phyloP scores from a whole-genome alignment of 2,329 filamentous ascomycete species.

The Colletotrichum sp. region DNA sequence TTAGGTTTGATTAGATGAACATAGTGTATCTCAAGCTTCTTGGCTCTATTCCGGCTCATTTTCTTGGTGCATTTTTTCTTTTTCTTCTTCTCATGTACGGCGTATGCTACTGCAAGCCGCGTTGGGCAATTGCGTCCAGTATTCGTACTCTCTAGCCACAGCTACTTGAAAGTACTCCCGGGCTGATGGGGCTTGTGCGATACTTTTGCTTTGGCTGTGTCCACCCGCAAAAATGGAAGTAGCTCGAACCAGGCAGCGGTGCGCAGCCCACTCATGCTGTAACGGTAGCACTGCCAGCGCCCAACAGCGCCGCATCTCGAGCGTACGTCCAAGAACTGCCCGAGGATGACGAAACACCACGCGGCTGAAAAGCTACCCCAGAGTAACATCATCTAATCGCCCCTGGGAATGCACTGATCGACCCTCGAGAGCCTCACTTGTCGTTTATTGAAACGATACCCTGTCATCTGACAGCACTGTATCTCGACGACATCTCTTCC shows the following conservation, averaged over 20 bases:
- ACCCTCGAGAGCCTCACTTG: conserved; percentile 8
- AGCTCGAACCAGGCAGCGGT: background rate
- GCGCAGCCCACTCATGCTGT: background rate
- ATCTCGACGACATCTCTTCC: conserved; percentile 7
- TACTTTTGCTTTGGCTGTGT: background rate
- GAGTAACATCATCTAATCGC: conserved; percentile 9
- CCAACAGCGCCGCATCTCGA: conserved; percentile 10
- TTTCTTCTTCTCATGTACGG: background rate
- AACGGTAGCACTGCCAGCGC: conserved; percentile 11
- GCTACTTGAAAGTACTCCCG: background rate
- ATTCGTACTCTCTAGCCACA: conserved; percentile 1
- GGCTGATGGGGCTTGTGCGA: background rate
- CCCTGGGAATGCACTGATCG: conserved; percentile 12
- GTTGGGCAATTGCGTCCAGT: background rate
- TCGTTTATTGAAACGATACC: background rate
- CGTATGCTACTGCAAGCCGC: background rate
- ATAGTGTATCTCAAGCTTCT: background rate
- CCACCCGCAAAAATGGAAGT: background rate
- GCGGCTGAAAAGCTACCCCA: conserved; percentile 18
- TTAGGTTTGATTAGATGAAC: background rate
- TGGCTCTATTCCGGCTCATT: background rate
- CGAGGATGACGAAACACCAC: conserved; percentile 22
- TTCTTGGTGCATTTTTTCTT: background rate
- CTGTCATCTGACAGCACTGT: background rate
- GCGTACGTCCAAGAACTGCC: conserved; percentile 2